phyloP scores from a whole-genome alignment of 2,329 filamentous ascomycete genomes.

The Pezicula carpinea region DNA sequence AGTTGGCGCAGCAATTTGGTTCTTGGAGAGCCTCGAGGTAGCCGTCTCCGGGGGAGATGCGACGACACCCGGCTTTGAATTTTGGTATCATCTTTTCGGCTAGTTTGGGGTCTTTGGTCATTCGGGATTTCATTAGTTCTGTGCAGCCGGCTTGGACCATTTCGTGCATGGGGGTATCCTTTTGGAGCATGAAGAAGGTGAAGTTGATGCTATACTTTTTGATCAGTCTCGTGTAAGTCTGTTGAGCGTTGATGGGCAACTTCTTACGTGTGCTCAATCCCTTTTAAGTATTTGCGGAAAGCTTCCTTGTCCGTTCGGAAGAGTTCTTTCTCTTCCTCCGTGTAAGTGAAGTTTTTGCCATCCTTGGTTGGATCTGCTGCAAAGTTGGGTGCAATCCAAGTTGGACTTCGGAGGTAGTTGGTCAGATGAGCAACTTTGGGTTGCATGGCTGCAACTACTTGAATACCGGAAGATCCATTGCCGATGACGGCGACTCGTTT shows the following conservation, averaged over 20 bases:
- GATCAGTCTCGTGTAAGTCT: background rate
- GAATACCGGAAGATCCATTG: conserved; percentile 29
- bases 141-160: background rate
- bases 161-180: background rate
- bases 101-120: conserved; percentile 29
- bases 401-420: conserved; percentile 45
- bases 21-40: conserved; percentile 31
- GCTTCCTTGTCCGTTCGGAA: conserved; percentile 36
- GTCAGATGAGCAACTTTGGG: conserved; percentile 32
- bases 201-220: conserved; percentile 22
- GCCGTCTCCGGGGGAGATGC: conserved; percentile 90
- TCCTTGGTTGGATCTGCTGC: conserved; percentile 13
- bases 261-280: conserved; percentile 14
- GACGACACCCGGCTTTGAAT: conserved; percentile 25
- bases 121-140: background rate
- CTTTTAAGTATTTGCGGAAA: conserved; percentile 32
- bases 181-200: background rate
- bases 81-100: conserved; percentile 34
- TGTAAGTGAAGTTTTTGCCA: conserved; percentile 20
- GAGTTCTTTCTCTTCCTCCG: conserved; percentile 30
- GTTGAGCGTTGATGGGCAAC: too few relatives aligned
- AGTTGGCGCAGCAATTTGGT: conserved; percentile 11
- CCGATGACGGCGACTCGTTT: conserved; percentile 30
- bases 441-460: conserved; percentile 27
- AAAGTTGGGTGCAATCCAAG: conserved; percentile 36